Evolutionary conservation across 1,284 basidiomycete species (phyloP), one percentile per base, ranked within the genome.

Genomic region (Austroboletus olivaceoglutinosus): DNA sequence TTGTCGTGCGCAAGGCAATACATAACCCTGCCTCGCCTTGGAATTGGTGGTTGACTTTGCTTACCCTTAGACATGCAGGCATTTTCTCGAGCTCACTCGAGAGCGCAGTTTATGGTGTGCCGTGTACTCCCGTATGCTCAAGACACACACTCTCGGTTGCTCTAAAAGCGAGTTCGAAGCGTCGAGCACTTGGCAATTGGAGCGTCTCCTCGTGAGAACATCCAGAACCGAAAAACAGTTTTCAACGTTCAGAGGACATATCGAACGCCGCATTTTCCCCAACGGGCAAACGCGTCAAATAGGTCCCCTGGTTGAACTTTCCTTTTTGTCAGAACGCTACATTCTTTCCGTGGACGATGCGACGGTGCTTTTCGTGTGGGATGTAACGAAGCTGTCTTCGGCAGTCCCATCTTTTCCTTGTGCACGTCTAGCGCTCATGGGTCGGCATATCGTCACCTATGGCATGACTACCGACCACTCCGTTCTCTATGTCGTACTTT

Each of bases 1-100:
- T 64, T 40, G 33, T 48, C 8, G 30, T 61, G 7, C 60, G 62
- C 41, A 50, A 60, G 60, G 58, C 21, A 64, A 38, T n/a, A 29
- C 13, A 37, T 16, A 15, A 39, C 5, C 3, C 6, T 31, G 12
- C 19, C 19, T 2, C 34, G 19, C 11, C 21, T 5, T 11, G 13
- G n/a, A 23, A 6, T 37, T 27, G 15, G 25, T 8, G 4, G n/a
- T 38, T 57, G 36, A 56, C 40, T 13, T 11, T 5, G 2, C 8
- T 6, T 21, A 10, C 25, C 23, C 5, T 38, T 34, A 57, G 57
- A 57, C 49, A 18, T 59, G 36, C 43, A 56, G 52, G 21, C 18
- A 48, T 29, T 47, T 56, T 48, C 10, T 30, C 22, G 12, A 25
- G 10, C 48, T 59, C 43, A 52, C 44, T 1, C 45, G 38, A n/a